phyloP scores from a whole-genome alignment of 495 filamentous ascomycete genomes.

The Penicillium parvum region DNA sequence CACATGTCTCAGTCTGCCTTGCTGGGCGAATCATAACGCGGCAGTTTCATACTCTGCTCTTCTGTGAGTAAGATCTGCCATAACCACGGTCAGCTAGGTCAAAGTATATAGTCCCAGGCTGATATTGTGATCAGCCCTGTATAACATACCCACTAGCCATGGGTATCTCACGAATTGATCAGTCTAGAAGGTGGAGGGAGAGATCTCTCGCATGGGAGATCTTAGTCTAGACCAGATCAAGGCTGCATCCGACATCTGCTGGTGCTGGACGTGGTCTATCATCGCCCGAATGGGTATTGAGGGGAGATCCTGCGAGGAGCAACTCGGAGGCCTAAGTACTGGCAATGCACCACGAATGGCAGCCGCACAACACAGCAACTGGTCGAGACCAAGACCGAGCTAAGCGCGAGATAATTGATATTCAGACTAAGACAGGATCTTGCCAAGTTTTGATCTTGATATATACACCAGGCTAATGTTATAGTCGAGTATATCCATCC shows the following conservation, averaged over 20 bases:
- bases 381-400: conserved; percentile 5
- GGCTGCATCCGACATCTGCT: neutral
- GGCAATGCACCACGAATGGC: conserved; percentile 10
- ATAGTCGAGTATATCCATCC: neutral
- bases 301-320: neutral
- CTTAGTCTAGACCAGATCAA: neutral
- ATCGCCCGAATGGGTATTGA: neutral
- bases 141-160: too few relatives aligned
- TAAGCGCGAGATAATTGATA: conserved; percentile 17
- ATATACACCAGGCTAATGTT: too few relatives aligned
- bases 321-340: conserved; percentile 2
- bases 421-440: too few relatives aligned
- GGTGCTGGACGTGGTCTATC: neutral
- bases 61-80: too few relatives aligned
- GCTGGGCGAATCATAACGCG: neutral
- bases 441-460: neutral
- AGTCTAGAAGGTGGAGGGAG: neutral
- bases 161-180: too few relatives aligned
- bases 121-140: too few relatives aligned
- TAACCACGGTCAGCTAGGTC: too few relatives aligned
- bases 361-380: conserved; percentile 16
- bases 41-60: too few relatives aligned
- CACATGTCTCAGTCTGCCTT: conserved; percentile 11
- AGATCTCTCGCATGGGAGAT: neutral
- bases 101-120: too few relatives aligned